Evolutionary conservation across 768 basidiomycete species (phyloP), one percentile per base, ranked within the genome.

Genomic region (Tricholomella constricta): DNA sequence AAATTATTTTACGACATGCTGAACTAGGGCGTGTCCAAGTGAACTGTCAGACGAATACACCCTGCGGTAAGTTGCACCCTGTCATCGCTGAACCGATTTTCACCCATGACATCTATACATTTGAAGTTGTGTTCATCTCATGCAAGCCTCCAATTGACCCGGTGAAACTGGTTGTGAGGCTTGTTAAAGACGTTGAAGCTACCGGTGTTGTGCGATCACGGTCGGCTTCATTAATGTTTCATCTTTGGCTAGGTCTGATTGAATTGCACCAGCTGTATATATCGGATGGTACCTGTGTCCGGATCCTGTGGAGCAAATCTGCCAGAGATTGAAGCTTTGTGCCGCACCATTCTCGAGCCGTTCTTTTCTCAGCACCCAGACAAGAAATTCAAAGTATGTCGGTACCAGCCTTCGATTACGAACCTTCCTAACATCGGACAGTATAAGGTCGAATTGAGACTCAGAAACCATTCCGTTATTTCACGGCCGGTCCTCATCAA

Each of bases 101-200:
- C 34, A 36, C 36, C 17, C 22, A 32, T 38, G 12, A 14, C 60
- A n/a, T 27, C 57, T 31, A 20, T 51, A 29, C 35, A 91, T 89
- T 89, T n/a, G 69, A 89, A 93, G 91, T 91, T 12, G 71, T 90
- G 23, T 91, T 91, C 66, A 86, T 94, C 40, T 85, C 89, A 9
- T 92, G 88, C 67, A 87, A 81, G 67, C 74, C 83, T 1, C 91
- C 91, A 0, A 76, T 91, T 20, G 85, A 93, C 63, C 89, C 91
- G 1, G 84, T 92, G 17, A 73, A 81, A 56, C 72, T 94, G 15
- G 81, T 90, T 23, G 62, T 78, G 17, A 81, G 79, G 45, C 82
- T 90, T 59, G 72, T 92, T 6, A 72, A 83, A 52, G 81, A 80
- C 49, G 79, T 92, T 2, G 69, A 82, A 52, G 69, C 66, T 15